Conservation (phyloP, 176 grass and related monocot species). For the barley (Hordeum vulgare) region MorexV3_pseudomolecules_assembly NC_058523.1:555154063-555154562, state of each 20-base stretch:
- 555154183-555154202: not conserved
- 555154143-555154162: not conserved
- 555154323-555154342: not conserved
- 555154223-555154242: not conserved
- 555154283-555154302: not conserved
- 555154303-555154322: not conserved
- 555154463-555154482: constrained; percentile 92
- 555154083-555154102: not conserved
- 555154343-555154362: not conserved
- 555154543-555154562: not conserved
- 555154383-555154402: not conserved
- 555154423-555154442: constrained; percentile 32
- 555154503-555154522: constrained; percentile 50
- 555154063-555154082: not conserved
- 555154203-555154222: not conserved
- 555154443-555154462: constrained; percentile 98
- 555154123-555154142: not conserved
- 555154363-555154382: not conserved
- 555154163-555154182: not conserved
- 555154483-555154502: constrained; percentile 99
- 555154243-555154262: not conserved
- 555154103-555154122: not conserved
- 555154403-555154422: constrained; percentile 7
- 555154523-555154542: not conserved
- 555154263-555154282: not conserved